Evolutionary conservation across 169 alveolate species (phyloP), one percentile per base, ranked within the genome.

Genomic region (Eimeria praecox): DNA sequence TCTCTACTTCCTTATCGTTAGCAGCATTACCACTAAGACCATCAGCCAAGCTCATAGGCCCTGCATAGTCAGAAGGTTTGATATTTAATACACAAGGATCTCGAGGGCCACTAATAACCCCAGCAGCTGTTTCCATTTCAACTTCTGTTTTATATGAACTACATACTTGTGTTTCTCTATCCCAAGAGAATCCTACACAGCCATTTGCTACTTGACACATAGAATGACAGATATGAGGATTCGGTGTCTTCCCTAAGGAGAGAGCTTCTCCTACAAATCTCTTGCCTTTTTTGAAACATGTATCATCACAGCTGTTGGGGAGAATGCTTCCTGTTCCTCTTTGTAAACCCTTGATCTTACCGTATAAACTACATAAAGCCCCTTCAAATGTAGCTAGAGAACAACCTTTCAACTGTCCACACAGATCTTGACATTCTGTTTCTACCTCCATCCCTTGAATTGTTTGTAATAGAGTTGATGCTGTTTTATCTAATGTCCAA

Each of bases 181-280:
- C 56, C 91, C 91, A 83, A 12, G 91, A 40, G 49, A 83, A 83
- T 3, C 66, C 91, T 18, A 38, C 18, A 77, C 91, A 83, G 30
- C 54, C 59, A 18, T 12, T 4, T 5, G 33, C 52, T 18, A 30
- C 91, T 54, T 30, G 52, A 30, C 91, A 83, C 91, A 83, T 83
- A 9, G 91, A 33, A 52, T 83, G 91, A 77, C 91, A 83, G 8
- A 83, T 33, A n/a, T 83, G 35, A 14, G 91, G 56, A 52, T 49
- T 83, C 16, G 71, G 71, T 42, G 75, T 54, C 6, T 3, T 52
- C 9, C 91, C 91, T 2, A 83, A 77, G 38, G 75, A 30, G 1
- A 27, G 10, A 10, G 49, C 91, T 30, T 33, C 75, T 3, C 75
- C 49, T 5, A n/a, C 38, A 22, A n/a, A 27, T 5, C 35, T 8